Evolutionary conservation across 805 yeast genomes (phyloP).

Genomic region (Candida arabinofermentans): DNA sequence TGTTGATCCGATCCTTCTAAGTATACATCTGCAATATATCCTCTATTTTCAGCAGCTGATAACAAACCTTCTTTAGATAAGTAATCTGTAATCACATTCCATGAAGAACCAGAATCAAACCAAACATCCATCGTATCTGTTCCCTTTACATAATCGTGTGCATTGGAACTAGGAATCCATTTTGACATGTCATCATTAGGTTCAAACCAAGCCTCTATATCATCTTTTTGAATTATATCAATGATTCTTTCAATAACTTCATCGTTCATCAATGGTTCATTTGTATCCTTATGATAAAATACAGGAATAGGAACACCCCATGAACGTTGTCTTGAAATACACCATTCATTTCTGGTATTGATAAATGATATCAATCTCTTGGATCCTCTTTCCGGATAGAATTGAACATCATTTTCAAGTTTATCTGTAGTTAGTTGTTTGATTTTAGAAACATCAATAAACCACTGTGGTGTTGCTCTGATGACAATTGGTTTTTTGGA

Average conservation of each 20-base stretch:
- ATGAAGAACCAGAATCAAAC: slow-evolving; percentile 96
- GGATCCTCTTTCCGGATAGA: slow-evolving; percentile 69
- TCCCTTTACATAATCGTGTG: slow-evolving; percentile 53
- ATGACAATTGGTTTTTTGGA: slow-evolving; percentile 93
- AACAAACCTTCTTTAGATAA: slow-evolving; percentile 32
- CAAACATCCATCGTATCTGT: slow-evolving; percentile 97
- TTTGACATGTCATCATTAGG: slow-evolving; percentile 37
- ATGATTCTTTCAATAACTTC: slow-evolving; percentile 58
- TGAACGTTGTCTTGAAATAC: slow-evolving; percentile 89
- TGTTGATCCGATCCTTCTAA: slow-evolving; percentile 98
- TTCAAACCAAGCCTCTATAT: slow-evolving; percentile 79
- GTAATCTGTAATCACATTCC: slow-evolving; percentile 58
- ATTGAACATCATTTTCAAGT: slow-evolving; percentile 52
- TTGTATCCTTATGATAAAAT: slow-evolving; percentile 56
- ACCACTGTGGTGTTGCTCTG: slow-evolving; percentile 96
- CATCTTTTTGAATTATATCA: slow-evolving; percentile 47
- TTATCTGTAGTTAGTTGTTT: slow-evolving; percentile 60
- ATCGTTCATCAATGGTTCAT: slow-evolving; percentile 58
- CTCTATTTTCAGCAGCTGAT: slow-evolving; percentile 32
- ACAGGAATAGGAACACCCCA: slow-evolving; percentile 99
- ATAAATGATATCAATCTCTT: slow-evolving; percentile 72
- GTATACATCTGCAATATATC: slow-evolving; percentile 71
- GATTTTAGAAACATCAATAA: slow-evolving; percentile 76
- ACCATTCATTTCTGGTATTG: slow-evolving; percentile 86
- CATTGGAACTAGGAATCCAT: slow-evolving; percentile 70